A percentile compares a stretch with the other conserved stretches of the same genome.
These are phyloP conservation scores for Kodamaea neixiangensis DNA, from an alignment of 805 yeast genomes.

Conservation along the genomic window DNA sequence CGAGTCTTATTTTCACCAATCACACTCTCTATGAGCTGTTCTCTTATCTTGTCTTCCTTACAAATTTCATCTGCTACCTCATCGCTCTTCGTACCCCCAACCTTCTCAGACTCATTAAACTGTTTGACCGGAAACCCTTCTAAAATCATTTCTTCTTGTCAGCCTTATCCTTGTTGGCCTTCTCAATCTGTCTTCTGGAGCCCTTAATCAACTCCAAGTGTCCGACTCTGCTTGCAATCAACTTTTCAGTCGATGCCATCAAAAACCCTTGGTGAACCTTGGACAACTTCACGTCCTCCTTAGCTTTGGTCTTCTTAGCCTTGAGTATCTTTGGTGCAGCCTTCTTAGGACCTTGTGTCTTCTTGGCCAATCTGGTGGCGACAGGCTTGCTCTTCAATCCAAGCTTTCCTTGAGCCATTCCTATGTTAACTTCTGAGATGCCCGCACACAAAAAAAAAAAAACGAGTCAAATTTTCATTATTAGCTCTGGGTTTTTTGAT, in stretches of 20 bases:
- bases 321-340: conserved; percentile 71
- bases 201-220: conserved; percentile 92
- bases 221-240: conserved; percentile 88
- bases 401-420: conserved; percentile 76
- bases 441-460: not conserved
- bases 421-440: conserved; percentile 1
- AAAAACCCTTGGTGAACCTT: conserved; percentile 58
- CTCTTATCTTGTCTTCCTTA: not conserved
- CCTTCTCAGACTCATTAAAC: not conserved
- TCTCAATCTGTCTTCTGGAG: conserved; percentile 80
- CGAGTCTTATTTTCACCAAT: conserved; percentile 7
- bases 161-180: conserved; percentile 46
- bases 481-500: too few species aligned
- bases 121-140: conserved; percentile 7
- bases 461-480: not conserved
- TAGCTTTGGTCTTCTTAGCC: conserved; percentile 59
- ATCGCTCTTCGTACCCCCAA: not conserved
- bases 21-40: not conserved
- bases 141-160: conserved; percentile 13
- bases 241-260: conserved; percentile 72
- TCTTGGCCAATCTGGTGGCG: conserved; percentile 58
- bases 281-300: conserved; percentile 51
- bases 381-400: conserved; percentile 54
- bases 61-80: not conserved
- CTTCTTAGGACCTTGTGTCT: conserved; percentile 63